phyloP scores from a whole-genome alignment of 208 protist genomes.

The Trypanosoma theileri region DNA sequence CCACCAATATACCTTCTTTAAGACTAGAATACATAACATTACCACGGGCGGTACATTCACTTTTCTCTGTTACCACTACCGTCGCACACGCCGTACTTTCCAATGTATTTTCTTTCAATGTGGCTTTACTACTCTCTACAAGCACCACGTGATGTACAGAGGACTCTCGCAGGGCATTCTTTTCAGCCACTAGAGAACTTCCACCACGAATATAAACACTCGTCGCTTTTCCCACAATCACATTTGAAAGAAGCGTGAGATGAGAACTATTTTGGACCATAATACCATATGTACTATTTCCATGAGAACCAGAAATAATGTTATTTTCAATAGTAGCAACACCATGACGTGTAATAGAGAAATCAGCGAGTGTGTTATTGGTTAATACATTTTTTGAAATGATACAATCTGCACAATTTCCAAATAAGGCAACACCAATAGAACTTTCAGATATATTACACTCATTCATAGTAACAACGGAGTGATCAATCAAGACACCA shows the following conservation, averaged over 20 bases:
- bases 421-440: slow-evolving; percentile 29
- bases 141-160: slow-evolving; percentile 31
- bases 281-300: slow-evolving; percentile 29
- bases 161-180: slow-evolving; percentile 22
- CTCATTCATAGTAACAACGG: slow-evolving; percentile 10
- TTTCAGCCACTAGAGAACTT: slow-evolving; percentile 24
- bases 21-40: slow-evolving; percentile 29
- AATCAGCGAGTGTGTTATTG: slow-evolving; percentile 19
- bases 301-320: slow-evolving; percentile 3
- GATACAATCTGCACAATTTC: slow-evolving; percentile 24
- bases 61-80: slow-evolving; percentile 27
- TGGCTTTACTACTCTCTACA: slow-evolving; percentile 20
- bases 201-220: slow-evolving; percentile 22
- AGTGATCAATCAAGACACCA: slow-evolving; percentile 24
- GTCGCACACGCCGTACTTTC: slow-evolving; percentile 21
- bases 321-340: slow-evolving; percentile 19
- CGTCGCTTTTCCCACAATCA: slow-evolving; percentile 13
- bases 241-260: slow-evolving; percentile 11
- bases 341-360: slow-evolving; percentile 26
- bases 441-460: slow-evolving; percentile 20
- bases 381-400: slow-evolving; percentile 21
- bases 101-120: slow-evolving; percentile 26
- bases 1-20: slow-evolving; percentile 27
- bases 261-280: slow-evolving; percentile 27
- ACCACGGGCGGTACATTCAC: slow-evolving; percentile 16